Base-by-base conservation (phyloP, 106 monocot genomes). In the Dendrobium catenatum region DNA sequence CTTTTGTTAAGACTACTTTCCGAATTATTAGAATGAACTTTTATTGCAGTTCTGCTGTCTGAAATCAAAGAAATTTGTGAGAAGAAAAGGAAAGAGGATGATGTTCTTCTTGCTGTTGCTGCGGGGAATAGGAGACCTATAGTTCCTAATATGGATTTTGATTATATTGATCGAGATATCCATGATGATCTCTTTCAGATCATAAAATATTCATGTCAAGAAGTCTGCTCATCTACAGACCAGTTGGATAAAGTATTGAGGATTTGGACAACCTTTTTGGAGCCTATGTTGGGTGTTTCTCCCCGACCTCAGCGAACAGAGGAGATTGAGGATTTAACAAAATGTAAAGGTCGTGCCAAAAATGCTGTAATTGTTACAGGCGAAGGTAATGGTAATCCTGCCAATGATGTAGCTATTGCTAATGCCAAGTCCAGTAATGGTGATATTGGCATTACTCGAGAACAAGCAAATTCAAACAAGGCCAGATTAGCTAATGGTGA, bases 201-300 rank as follows among this genome's bases (percentile, higher is more conserved):
- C 44, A 85, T 95, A 27, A 92, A 92, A 68, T 95, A 84, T 72
- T 95, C 95, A 11, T 90, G 88, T 90, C 87, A 86, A 83, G 95
- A 92, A 84, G 85, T 95, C 51, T 92, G 90, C 79, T 75, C 92
- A 19, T 90, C 95, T 5, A 76, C 82, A 33, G 95, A 95, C 37
- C 90, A 95, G 70, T 72, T 92, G 77, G 90, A 87, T 20, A 95
- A 92, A 86, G 87, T 92, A 41, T 81, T 88, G 76, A 85, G 79
- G 54, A 85, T 95, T 20, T 99, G 99, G 99, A 92, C 95, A 26
- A 86, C 87, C 8, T 99, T 99, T 80, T 74, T 99, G 83, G 99
- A 99, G 79, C 86, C 87, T 37, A 80, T 95, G 44, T 49, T 99
- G 43, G 93, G 95, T 55, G 84, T 88, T 81, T 83, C 48, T 64